These are phyloP conservation scores for Penicillium arizonense DNA, from an alignment of 495 filamentous ascomycete species.

Conservation along the genomic window DNA sequence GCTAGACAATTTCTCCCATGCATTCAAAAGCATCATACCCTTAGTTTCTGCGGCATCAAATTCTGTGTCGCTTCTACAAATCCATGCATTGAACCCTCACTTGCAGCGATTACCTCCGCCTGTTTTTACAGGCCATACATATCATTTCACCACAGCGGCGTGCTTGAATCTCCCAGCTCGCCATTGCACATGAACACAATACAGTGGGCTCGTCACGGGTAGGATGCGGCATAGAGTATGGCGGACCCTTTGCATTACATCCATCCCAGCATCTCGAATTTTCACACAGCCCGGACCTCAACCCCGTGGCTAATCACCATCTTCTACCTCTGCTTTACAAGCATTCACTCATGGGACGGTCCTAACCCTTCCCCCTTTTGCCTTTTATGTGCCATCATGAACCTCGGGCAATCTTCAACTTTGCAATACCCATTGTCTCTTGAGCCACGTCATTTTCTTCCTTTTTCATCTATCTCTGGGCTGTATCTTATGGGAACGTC, in stretches of 20 bases:
- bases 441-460: constrained; percentile 10
- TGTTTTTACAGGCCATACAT: constrained; percentile 20
- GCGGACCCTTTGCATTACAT: constrained; percentile 1
- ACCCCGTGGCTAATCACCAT: constrained; percentile 1
- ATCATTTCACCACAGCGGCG: constrained; percentile 6
- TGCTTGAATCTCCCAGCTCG: constrained; percentile 1
- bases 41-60: constrained; percentile 1
- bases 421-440: constrained; percentile 3
- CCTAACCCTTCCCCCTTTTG: background rate
- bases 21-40: constrained; percentile 15
- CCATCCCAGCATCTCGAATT: background rate
- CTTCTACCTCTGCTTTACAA: background rate
- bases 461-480: constrained; percentile 17
- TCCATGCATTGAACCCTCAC: constrained; percentile 5
- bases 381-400: background rate
- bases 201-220: background rate
- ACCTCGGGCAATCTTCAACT: background rate
- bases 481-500: constrained; percentile 31
- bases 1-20: background rate
- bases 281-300: no score
- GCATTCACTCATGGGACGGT: background rate
- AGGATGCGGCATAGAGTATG: background rate
- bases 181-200: constrained; percentile 3
- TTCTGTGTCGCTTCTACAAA: constrained; percentile 2
- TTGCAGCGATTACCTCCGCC: constrained; percentile 1